Base-by-base conservation (phyloP, 768 basidiomycete species). In the Lactifluus piperatus region DNA sequence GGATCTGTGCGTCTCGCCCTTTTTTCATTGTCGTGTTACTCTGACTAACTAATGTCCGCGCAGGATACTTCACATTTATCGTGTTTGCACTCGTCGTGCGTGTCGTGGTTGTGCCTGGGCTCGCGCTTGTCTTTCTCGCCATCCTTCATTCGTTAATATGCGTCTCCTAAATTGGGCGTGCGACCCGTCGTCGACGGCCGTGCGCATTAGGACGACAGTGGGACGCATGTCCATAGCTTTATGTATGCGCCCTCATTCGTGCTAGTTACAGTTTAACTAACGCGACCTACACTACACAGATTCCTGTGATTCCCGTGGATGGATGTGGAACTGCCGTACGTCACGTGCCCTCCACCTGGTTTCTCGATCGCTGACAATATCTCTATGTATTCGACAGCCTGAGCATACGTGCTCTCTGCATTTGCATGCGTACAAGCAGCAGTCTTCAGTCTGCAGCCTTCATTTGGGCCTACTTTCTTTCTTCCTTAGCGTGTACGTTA, bases 141-240 rank as follows among this genome's bases (percentile, higher is more conserved):
- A 68, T 75, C 27, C 79, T 90, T 57, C 92, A 94, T 70, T 86
- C 85, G 6, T 78, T 78, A 59, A 84, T 94, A 66, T 97, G 93
- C 93, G 64, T 86, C 5, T 85, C 90, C 4, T 92, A 94, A 71
- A 91, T 97, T 49, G 75, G 85, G 54, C 78, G 93, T 24, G 88
- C 91, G 16, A 82, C 79, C 16, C 78, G 79, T 22, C 79, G 88
- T 24, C 86, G 85, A 9, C 78, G 89, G 59, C 77, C 79, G 8
- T 86, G 86, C 67, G 87, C 86, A 0, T 68, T 95, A 43, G 91
- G 11, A 89, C 85, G 5, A 88, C 88, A 0, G 50, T 82, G 1
- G 86, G 85, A 57, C 76, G 93, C 53, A 73, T 91, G 47, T 84
- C 80, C 56, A 78, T 86, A 48, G 81, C 83, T 2, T 68, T 91